phyloP scores from a whole-genome alignment of 176 grass and related monocot species.

The Oryza brachyantha region DNA sequence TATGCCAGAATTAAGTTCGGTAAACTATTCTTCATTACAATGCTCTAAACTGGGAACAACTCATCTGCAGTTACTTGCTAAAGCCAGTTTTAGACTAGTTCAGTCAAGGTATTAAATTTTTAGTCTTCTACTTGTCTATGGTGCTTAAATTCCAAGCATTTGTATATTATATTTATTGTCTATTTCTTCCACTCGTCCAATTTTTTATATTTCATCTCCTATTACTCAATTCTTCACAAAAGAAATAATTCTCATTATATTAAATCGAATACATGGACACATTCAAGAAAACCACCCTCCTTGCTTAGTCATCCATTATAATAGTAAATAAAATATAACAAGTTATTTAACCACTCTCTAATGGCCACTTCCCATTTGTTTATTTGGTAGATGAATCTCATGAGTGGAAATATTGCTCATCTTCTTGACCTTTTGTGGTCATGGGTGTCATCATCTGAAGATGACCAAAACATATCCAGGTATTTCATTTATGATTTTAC shows the following conservation, averaged over 20 bases:
- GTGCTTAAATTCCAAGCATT: constrained; percentile 10
- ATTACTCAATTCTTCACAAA: neutral
- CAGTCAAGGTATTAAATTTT: neutral
- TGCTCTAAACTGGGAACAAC: neutral
- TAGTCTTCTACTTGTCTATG: neutral
- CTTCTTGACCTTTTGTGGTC: constrained; percentile 94
- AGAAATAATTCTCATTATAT: neutral
- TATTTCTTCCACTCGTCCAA: neutral
- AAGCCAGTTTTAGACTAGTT: constrained; percentile 10
- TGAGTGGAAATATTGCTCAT: constrained; percentile 73
- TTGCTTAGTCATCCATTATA: neutral
- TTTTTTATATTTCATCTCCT: constrained; percentile 2
- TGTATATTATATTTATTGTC: neutral
- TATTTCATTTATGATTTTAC: constrained; percentile 23
- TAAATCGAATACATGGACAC: constrained; percentile 10
- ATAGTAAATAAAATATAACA: neutral
- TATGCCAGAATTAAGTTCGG: constrained; percentile 4
- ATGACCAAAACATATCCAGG: constrained; percentile 59
- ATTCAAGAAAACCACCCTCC: neutral
- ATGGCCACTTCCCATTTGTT: constrained; percentile 14
- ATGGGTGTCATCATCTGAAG: constrained; percentile 79
- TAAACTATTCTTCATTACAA: neutral
- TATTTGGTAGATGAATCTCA: constrained; percentile 79
- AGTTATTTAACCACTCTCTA: constrained; percentile 2
- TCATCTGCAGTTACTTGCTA: neutral